phyloP scores from a whole-genome alignment of 257 asterid genomes.

The Gentiana dahurica region DNA sequence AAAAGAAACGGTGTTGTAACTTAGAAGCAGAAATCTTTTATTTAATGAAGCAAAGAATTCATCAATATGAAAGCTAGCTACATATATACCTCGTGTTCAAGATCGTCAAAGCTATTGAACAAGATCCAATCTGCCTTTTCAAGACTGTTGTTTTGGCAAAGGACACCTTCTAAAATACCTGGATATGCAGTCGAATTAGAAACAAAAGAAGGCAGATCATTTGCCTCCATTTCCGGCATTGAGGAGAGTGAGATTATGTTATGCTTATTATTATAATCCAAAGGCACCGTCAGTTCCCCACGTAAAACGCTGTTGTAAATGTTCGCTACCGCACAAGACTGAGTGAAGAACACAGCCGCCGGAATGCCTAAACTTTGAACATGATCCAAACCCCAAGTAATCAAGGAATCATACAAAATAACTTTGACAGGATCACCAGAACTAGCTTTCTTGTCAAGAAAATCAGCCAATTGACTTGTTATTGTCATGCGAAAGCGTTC shows the following conservation, averaged over 20 bases:
- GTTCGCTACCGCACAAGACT: conserved; percentile 25
- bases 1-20: no score
- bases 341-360: conserved; percentile 34
- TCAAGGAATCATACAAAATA: conserved; percentile 19
- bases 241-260: conserved; percentile 19
- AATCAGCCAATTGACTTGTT: conserved; percentile 7
- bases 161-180: conserved; percentile 1
- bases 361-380: conserved; percentile 15
- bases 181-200: conserved; percentile 14
- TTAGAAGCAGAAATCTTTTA: no score
- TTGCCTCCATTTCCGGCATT: conserved; percentile 20
- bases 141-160: conserved; percentile 13
- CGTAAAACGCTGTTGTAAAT: conserved; percentile 27
- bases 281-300: conserved; percentile 15
- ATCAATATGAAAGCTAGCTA: no score
- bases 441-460: conserved; percentile 11
- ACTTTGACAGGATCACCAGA: conserved; percentile 10
- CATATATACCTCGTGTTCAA: conserved; percentile 34
- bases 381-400: conserved; percentile 16
- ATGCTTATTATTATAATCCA: conserved; percentile 9
- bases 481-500: conserved; percentile 11
- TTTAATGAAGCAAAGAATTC: no score
- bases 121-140: conserved; percentile 54
- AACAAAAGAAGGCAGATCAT: conserved; percentile 35
- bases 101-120: conserved; percentile 49